Evolutionary conservation across 106 monocot species (phyloP), one percentile per base, ranked within the genome.

Genomic region (Platanthera guangdongensis): DNA sequence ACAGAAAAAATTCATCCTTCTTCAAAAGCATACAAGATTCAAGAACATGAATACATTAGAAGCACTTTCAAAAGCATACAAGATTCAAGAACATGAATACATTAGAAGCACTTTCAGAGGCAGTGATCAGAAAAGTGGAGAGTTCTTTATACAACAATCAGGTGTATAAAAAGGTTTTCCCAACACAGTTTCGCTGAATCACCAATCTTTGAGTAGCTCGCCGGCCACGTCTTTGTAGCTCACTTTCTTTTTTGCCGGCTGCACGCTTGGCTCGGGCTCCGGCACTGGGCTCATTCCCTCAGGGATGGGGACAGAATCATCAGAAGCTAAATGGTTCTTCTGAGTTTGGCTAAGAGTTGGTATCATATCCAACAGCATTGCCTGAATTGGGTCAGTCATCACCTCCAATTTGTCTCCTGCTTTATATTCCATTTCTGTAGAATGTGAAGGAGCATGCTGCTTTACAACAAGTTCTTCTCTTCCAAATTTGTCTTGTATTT

Each of bases 161-260:
- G 39, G 39, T 39, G 39, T 3, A 39, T 39, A 39, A 39, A 39
- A 39, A 39, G 39, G 39, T 39, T 39, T 39, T 39, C 39, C 39
- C 39, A 39, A 21, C 62, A 8, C 22, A 65, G 10, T 4, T 3
- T 9, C 5, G 13, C 32, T 9, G 12, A 65, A 32, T 88, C 75
- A 90, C 80, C 81, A 88, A 80, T 99, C 99, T 63, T 92, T 87
- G 49, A 99, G 88, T 4, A 99, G 85, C 52, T 90, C 30, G 16
- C 68, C 77, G 14, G 94, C 99, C 32, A 88, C 81, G 72, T 99
- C 92, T 78, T 94, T 99, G 76, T 94, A 94, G 59, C 99, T 99
- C 2, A 94, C 99, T 65, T 92, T 99, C 81, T 87, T 89, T 80
- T 99, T 99, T 74, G 50, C 81, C 1, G 77, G 72, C n/a, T 68